A percentile compares a stretch with the other conserved stretches of the same genome.
Evolutionary conservation across 805 yeast species (phyloP).

Genomic region (Schwanniomyces pseudopolymorphus): DNA sequence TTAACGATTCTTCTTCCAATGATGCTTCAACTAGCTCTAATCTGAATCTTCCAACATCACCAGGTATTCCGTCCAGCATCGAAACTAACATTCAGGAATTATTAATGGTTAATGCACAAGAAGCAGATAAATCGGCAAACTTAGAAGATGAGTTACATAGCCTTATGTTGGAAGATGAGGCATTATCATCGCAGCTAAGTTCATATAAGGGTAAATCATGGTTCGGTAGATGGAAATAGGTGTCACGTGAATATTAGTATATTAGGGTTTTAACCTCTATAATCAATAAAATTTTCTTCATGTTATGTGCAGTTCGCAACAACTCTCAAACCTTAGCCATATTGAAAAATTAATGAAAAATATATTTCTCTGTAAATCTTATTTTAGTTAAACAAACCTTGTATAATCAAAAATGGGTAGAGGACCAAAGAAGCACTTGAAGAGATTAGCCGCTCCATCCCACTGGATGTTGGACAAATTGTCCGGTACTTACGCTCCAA

Average conservation of each 20-base stretch:
- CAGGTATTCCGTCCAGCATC: constrained; percentile 34
- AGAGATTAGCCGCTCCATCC: constrained; percentile 99
- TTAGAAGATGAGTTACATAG: constrained; percentile 36
- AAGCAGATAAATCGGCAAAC: constrained; percentile 37
- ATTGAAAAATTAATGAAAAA: constrained; percentile 5
- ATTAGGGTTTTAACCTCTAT: constrained; percentile 1
- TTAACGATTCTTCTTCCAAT: constrained; percentile 12
- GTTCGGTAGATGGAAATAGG: constrained; percentile 27
- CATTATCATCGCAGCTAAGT: constrained; percentile 21
- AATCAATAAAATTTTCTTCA: neutral
- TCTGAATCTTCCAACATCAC: constrained; percentile 5
- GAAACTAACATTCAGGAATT: constrained; percentile 37
- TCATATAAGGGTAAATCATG: constrained; percentile 18
- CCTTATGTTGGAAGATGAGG: constrained; percentile 25
- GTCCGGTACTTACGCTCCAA: constrained; percentile 99
- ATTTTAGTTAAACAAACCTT: constrained; percentile 1
- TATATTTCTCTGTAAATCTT: neutral
- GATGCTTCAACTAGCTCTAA: constrained; percentile 7
- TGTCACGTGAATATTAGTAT: constrained; percentile 1
- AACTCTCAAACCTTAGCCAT: neutral
- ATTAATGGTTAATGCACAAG: constrained; percentile 34
- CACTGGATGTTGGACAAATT: constrained; percentile 99
- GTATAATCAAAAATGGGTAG: constrained; percentile 19
- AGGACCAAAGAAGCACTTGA: constrained; percentile 87
- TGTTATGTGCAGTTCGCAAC: constrained; percentile 1